Base-by-base conservation (phyloP, 2,329 filamentous ascomycete genomes). In the Aspergillus latus region DNA sequence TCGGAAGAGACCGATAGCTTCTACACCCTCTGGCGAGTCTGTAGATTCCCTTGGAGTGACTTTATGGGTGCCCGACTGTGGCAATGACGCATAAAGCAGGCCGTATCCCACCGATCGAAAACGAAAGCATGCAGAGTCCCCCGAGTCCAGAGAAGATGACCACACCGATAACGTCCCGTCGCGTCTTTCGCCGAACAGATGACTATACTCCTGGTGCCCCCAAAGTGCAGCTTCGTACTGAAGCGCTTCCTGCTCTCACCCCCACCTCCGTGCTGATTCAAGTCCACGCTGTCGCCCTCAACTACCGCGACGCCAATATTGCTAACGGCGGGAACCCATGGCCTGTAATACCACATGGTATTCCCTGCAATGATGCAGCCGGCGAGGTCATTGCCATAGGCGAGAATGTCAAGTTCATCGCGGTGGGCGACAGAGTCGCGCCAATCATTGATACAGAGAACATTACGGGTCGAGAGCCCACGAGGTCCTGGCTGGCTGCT, bases 401-500 rank as follows among this genome's bases (percentile, higher is more conserved):
- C 1, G 66, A 74, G 0, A 66, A 64, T 29, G 74, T 76, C 11
- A 66, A 58, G 11, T 39, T 56, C 2, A 60, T 78, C 7, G 52
- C 37, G 1, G 43, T 71, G 2, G 75, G 76, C 0, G 74, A 78
- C 47, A 65, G 71, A 0, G 77, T 73, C 5, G 64, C 68, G 2
- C 74, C 76, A 3, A 73, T 73, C 4, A 72, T 64, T n/a, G 72
- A 77, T 53, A 73, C 74, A 0, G 67, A 74, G 51, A 71, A 75
- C 57, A 62, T 79, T 3, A 76, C 74, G 0, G 73, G 71, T 0
- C 69, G 73, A 6, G 70, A 75, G 39, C 46, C 64, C 5, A 68
- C 60, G 0, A 62, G 77, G 21, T 74, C 72, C 1, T 79, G 76
- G 77, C 65, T 79, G 4, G 76, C 75, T 2, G 75, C 74, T 0